These are phyloP conservation scores for Ilyonectria mors-panacis DNA, from an alignment of 2,329 filamentous ascomycete genomes.

Conservation along the genomic window DNA sequence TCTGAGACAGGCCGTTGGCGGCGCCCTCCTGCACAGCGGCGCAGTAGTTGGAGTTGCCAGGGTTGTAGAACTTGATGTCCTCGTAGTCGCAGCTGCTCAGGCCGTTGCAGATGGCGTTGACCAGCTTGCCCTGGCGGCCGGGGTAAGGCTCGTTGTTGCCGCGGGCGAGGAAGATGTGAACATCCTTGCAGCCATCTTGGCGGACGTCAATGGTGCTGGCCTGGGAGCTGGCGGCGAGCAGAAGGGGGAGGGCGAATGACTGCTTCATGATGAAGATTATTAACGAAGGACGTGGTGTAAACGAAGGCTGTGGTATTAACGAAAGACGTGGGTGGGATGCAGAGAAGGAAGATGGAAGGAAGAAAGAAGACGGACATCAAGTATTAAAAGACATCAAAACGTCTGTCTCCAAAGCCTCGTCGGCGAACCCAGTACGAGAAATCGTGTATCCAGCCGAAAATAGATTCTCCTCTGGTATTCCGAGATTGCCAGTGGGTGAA, in stretches of 20 bases:
- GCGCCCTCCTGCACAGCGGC: conserved; percentile 54
- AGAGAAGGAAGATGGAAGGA: too few species aligned
- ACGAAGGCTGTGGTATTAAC: too few species aligned
- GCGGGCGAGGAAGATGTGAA: conserved; percentile 49
- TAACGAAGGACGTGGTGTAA: too few species aligned
- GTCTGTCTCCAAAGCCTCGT: too few species aligned
- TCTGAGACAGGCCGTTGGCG: conserved; percentile 53
- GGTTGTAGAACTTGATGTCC: conserved; percentile 52
- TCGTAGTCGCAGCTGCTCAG: conserved; percentile 50
- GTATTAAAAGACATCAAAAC: too few species aligned
- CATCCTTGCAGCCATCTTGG: conserved; percentile 40
- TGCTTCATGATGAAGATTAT: conserved; percentile 20
- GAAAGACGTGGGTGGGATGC: too few species aligned
- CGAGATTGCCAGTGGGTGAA: too few species aligned
- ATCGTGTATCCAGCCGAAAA: too few species aligned
- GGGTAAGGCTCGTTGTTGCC: conserved; percentile 51
- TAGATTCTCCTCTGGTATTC: too few species aligned
- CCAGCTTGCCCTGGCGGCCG: conserved; percentile 48
- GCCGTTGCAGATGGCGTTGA: conserved; percentile 47
- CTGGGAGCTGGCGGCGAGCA: conserved; percentile 22
- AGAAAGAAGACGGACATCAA: too few species aligned
- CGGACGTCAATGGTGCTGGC: conserved; percentile 9
- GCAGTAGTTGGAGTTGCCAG: conserved; percentile 52
- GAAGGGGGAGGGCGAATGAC: conserved; percentile 11
- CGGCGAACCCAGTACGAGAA: too few species aligned